Conservation (phyloP, 306 rosid species). For the Glycine soja region DNA sequence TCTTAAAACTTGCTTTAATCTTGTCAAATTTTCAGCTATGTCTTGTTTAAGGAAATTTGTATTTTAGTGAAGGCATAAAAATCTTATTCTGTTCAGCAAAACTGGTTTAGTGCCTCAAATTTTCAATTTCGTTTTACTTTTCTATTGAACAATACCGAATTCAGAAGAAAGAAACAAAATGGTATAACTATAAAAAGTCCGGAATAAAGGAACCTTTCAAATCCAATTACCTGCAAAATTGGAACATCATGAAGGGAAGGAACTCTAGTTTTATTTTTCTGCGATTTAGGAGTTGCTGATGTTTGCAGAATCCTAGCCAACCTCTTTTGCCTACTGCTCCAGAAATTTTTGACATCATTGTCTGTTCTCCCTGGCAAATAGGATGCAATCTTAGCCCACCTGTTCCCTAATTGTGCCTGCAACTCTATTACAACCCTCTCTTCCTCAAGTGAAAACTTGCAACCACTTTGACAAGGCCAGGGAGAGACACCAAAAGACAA, state of each 20-base stretch:
- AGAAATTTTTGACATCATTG: constrained; percentile 94
- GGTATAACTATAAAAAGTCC: neutral
- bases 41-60: neutral
- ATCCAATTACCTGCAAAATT: constrained; percentile 55
- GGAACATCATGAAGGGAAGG: constrained; percentile 44
- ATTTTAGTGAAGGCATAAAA: neutral
- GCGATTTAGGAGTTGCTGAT: constrained; percentile 63
- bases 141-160: neutral
- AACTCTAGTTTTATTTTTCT: constrained; percentile 51
- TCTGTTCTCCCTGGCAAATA: constrained; percentile 82
- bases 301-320: constrained; percentile 74
- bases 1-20: constrained; percentile 3
- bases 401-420: constrained; percentile 87
- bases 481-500: constrained; percentile 21
- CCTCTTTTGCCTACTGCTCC: constrained; percentile 96
- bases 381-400: constrained; percentile 92
- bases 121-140: neutral
- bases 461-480: constrained; percentile 61
- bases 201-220: neutral
- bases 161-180: neutral
- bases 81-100: too few species aligned
- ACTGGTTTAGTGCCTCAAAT: neutral
- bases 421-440: constrained; percentile 89
- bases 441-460: constrained; percentile 87
- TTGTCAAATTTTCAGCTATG: neutral